A percentile compares a stretch with the other conserved stretches of the same genome.
phyloP scores from a whole-genome alignment of 106 monocot species.

The Phalaenopsis aphrodite region DNA sequence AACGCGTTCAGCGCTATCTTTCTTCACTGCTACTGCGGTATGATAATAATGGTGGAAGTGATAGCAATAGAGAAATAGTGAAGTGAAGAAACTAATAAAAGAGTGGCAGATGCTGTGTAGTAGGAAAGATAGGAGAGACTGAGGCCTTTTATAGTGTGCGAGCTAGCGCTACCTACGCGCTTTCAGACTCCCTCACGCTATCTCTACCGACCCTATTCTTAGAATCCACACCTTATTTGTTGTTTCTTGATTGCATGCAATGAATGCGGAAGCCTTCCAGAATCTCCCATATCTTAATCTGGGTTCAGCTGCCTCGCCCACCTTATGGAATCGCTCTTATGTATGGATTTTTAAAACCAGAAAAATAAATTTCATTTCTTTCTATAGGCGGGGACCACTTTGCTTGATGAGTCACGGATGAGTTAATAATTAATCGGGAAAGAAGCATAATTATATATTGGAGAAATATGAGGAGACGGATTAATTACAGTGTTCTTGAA shows the following conservation, averaged over 20 bases:
- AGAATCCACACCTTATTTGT: background rate
- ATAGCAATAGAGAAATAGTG: constrained; percentile 1
- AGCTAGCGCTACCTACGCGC: background rate
- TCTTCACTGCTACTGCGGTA: background rate
- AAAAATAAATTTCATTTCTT: too few species aligned
- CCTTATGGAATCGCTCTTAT: too few species aligned
- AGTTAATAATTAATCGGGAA: too few species aligned
- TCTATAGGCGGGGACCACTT: too few species aligned
- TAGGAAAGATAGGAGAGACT: background rate
- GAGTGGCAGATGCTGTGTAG: background rate
- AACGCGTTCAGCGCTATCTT: background rate
- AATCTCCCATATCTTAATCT: background rate
- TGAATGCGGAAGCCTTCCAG: constrained; percentile 1
- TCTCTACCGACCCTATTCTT: background rate
- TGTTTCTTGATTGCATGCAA: background rate
- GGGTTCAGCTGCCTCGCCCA: background rate
- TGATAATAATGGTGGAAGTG: background rate
- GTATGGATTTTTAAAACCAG: too few species aligned
- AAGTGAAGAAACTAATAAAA: background rate
- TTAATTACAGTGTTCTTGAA: too few species aligned
- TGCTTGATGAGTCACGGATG: too few species aligned
- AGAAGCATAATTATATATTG: too few species aligned
- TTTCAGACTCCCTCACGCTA: background rate
- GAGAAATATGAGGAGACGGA: too few species aligned
- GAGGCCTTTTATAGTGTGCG: background rate